Conservation (phyloP, 768 basidiomycete genomes). For the Russula sp. region DNA sequence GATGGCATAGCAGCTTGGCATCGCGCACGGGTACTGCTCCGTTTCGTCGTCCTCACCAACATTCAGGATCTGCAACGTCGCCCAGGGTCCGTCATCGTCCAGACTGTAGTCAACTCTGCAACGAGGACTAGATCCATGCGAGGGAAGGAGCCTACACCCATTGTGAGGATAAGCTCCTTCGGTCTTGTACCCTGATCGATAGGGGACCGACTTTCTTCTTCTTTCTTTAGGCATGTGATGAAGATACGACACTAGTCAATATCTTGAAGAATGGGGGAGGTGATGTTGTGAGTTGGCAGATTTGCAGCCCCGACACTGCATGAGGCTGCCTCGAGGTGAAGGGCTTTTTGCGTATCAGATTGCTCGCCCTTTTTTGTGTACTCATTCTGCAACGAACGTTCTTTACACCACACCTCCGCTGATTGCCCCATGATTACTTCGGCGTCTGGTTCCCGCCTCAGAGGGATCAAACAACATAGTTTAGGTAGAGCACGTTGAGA, state of each 20-base stretch:
- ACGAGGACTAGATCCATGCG: slow-evolving; percentile 4
- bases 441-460: neutral
- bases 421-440: neutral
- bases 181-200: neutral
- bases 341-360: too few relatives aligned
- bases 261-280: neutral
- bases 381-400: too few relatives aligned
- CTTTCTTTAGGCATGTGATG: neutral
- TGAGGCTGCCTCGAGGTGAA: slow-evolving; percentile 14
- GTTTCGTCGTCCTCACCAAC: neutral
- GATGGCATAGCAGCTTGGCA: slow-evolving; percentile 15
- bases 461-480: neutral
- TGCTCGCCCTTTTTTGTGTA: too few relatives aligned
- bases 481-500: slow-evolving; percentile 2
- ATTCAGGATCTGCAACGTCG: neutral
- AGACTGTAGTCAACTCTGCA: slow-evolving; percentile 1
- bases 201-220: neutral
- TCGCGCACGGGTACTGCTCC: neutral
- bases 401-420: neutral
- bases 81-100: slow-evolving; percentile 8
- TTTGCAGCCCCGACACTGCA: neutral
- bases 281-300: neutral
- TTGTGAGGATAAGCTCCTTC: neutral
- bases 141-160: neutral
- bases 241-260: neutral